A percentile compares a stretch with the other conserved stretches of the same genome.
Evolutionary conservation across 768 basidiomycete species (phyloP).

Genomic region (Trametes gibbosa): DNA sequence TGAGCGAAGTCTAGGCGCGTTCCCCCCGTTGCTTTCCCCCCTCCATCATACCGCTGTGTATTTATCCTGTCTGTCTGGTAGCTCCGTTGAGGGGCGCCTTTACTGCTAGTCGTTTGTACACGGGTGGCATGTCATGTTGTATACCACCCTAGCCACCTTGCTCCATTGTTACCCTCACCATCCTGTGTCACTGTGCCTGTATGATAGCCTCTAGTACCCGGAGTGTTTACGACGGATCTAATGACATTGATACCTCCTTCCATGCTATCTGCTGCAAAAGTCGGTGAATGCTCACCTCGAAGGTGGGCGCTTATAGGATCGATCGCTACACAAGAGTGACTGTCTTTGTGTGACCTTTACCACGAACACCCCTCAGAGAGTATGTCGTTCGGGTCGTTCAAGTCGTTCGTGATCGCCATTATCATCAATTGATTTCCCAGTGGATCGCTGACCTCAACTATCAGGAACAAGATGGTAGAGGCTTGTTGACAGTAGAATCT

Average conservation of each 20-base stretch:
- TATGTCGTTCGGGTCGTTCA: too few species aligned
- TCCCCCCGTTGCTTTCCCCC: neutral
- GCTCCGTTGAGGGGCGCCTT: neutral
- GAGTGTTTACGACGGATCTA: constrained; percentile 1
- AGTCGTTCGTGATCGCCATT: too few species aligned
- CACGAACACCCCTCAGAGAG: too few species aligned
- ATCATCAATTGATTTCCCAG: too few species aligned
- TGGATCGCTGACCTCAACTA: too few species aligned
- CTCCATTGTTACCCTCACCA: neutral
- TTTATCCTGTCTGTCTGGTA: neutral
- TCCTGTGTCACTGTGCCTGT: neutral
- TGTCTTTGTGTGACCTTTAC: too few species aligned
- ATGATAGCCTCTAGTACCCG: neutral
- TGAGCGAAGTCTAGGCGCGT: constrained; percentile 34
- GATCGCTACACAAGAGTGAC: too few species aligned
- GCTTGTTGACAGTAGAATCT: too few species aligned
- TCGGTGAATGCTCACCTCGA: too few species aligned
- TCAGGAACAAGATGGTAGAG: too few species aligned
- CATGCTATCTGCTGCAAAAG: neutral
- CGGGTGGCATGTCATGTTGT: neutral
- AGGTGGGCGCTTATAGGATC: too few species aligned
- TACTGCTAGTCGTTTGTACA: neutral
- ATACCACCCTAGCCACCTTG: neutral
- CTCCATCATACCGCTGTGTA: neutral
- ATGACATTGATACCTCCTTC: neutral